Evolutionary conservation across 2,329 filamentous ascomycete species (phyloP).

Genomic region (Colletotrichum scovillei): DNA sequence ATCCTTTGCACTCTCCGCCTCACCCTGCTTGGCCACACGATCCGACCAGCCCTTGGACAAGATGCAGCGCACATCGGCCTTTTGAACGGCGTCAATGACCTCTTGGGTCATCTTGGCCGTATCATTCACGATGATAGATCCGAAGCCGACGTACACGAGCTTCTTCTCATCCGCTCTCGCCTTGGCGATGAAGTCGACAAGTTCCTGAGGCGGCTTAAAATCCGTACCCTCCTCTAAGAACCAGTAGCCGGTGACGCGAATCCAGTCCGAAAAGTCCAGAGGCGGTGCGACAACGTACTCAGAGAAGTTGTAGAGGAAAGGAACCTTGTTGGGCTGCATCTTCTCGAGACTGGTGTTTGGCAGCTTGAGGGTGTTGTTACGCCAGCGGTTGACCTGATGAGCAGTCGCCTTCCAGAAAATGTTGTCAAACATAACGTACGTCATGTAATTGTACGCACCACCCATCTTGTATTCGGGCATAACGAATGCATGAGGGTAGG

Average conservation of each 20-base stretch:
- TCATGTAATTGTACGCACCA: slow-evolving; percentile 93
- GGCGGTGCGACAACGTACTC: slow-evolving; percentile 94
- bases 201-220: slow-evolving; percentile 80
- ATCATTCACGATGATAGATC: slow-evolving; percentile 93
- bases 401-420: slow-evolving; percentile 97
- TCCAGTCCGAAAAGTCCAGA: slow-evolving; percentile 97
- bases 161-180: slow-evolving; percentile 87
- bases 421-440: slow-evolving; percentile 96
- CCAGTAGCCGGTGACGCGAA: slow-evolving; percentile 97
- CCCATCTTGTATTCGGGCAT: slow-evolving; percentile 95
- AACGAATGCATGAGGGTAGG: slow-evolving; percentile 96
- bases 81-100: slow-evolving; percentile 91
- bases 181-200: slow-evolving; percentile 84
- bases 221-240: slow-evolving; percentile 82
- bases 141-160: slow-evolving; percentile 96
- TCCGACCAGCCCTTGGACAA: slow-evolving; percentile 98
- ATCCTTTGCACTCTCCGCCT: slow-evolving; percentile 60
- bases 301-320: slow-evolving; percentile 97
- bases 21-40: slow-evolving; percentile 57
- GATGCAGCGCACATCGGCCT: slow-evolving; percentile 93
- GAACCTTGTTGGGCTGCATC: slow-evolving; percentile 97
- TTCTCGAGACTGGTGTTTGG: slow-evolving; percentile 87
- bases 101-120: slow-evolving; percentile 89
- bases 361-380: slow-evolving; percentile 81
- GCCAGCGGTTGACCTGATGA: slow-evolving; percentile 92